Percentiles rank a stretch among this genome's conserved stretches.
These are phyloP conservation scores for Hippophae rhamnoides DNA, from an alignment of 306 rosid genomes.

Conservation along the genomic window DNA sequence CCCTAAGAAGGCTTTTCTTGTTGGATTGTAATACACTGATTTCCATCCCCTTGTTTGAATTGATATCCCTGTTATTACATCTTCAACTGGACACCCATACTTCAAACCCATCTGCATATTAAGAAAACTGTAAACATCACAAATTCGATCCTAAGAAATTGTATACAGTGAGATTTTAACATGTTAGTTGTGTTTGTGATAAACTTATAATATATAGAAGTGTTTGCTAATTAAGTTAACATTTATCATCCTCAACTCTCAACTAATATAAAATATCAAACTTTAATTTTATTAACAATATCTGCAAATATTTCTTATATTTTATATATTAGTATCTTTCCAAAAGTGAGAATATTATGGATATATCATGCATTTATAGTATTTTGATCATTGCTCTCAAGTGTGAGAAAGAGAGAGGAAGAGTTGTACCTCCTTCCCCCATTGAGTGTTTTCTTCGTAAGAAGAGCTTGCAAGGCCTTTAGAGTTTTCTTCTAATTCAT, in stretches of 20 bases:
- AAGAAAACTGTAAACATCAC: neutral
- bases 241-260: too few relatives aligned
- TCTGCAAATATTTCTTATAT: too few relatives aligned
- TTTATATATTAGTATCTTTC: too few relatives aligned
- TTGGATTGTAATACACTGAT: conserved; percentile 56
- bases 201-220: too few relatives aligned
- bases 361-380: too few relatives aligned
- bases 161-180: too few relatives aligned
- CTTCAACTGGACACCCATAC: conserved; percentile 76
- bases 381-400: neutral
- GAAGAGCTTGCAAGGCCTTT: conserved; percentile 54
- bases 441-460: conserved; percentile 55
- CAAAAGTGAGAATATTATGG: too few relatives aligned
- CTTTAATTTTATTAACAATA: too few relatives aligned
- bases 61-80: conserved; percentile 62
- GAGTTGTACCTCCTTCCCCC: conserved; percentile 66
- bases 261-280: too few relatives aligned
- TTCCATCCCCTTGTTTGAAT: conserved; percentile 67
- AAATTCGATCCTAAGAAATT: too few relatives aligned
- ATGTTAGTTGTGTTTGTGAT: too few relatives aligned
- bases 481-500: conserved; percentile 37
- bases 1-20: conserved; percentile 62
- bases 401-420: neutral
- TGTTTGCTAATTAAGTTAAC: too few relatives aligned
- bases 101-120: conserved; percentile 51